Conservation (phyloP, 805 yeast species). For the Barnettozyma pratensis region DNA sequence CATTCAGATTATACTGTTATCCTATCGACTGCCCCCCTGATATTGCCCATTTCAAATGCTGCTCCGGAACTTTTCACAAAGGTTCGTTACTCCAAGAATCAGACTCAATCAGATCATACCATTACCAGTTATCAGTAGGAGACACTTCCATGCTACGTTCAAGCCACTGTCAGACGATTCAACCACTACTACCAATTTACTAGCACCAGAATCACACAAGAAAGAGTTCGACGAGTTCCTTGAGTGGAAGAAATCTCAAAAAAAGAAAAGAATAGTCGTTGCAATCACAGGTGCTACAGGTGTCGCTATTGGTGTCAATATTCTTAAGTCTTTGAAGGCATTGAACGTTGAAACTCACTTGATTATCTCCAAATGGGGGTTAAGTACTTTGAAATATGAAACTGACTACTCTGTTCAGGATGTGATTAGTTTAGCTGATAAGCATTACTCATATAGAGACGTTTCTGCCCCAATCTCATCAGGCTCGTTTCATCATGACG, state of each 20-base stretch:
- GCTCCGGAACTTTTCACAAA: too few species aligned
- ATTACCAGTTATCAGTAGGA: too few species aligned
- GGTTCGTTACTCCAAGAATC: too few species aligned
- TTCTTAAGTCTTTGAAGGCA: slow-evolving; percentile 18
- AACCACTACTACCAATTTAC: too few species aligned
- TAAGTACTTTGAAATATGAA: slow-evolving; percentile 26
- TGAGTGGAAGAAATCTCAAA: slow-evolving; percentile 1
- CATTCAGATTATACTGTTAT: too few species aligned
- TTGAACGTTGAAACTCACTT: slow-evolving; percentile 23
- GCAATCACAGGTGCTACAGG: slow-evolving; percentile 29
- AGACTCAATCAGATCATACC: too few species aligned
- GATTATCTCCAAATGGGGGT: slow-evolving; percentile 27
- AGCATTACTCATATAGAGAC: slow-evolving; percentile 20
- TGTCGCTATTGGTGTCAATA: slow-evolving; percentile 21
- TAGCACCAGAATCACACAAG: not conserved
- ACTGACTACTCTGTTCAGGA: slow-evolving; percentile 22
- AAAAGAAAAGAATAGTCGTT: slow-evolving; percentile 19
- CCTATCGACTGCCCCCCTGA: too few species aligned
- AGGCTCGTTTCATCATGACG: slow-evolving; percentile 27
- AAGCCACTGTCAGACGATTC: too few species aligned
- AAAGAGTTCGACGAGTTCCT: not conserved
- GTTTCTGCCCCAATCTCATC: slow-evolving; percentile 27
- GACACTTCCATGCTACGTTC: too few species aligned
- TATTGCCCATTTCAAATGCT: too few species aligned
- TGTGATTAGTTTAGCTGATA: slow-evolving; percentile 16